A percentile compares a stretch with the other conserved stretches of the same genome.
phyloP scores from a whole-genome alignment of 2,329 filamentous ascomycete genomes.

The Microsporum audouinii region DNA sequence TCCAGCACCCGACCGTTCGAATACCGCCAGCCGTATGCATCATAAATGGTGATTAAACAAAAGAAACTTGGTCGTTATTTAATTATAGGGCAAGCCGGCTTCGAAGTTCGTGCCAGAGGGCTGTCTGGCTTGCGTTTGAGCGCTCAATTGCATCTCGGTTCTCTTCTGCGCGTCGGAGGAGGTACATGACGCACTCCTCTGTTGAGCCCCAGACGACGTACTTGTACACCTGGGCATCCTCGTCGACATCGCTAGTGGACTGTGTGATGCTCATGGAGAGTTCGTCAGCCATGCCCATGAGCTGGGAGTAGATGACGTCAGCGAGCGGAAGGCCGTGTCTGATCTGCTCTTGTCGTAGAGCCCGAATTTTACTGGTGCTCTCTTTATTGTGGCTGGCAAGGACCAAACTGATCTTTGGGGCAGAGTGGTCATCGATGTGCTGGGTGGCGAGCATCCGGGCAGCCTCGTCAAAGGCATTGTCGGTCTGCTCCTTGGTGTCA shows the following conservation, averaged over 20 bases:
- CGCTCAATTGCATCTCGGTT: conserved; percentile 54
- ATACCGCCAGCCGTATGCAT: background rate
- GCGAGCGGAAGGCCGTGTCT: conserved; percentile 34
- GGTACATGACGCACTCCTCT: conserved; percentile 49
- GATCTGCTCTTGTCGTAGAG: conserved; percentile 36
- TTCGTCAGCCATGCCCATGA: conserved; percentile 94
- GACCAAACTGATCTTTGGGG: conserved; percentile 41
- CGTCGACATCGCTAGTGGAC: conserved; percentile 19
- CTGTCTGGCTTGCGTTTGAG: conserved; percentile 21
- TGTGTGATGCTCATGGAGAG: conserved; percentile 54
- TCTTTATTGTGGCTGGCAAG: conserved; percentile 50
- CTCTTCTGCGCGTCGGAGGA: conserved; percentile 57
- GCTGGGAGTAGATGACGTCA: conserved; percentile 58
- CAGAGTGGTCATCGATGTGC: conserved; percentile 27
- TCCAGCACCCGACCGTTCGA: background rate
- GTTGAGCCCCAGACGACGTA: conserved; percentile 50
- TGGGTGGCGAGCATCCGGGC: conserved; percentile 45
- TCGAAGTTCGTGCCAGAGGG: conserved; percentile 15
- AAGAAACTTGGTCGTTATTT: background rate
- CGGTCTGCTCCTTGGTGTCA: conserved; percentile 38
- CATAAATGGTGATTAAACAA: background rate
- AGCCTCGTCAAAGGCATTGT: conserved; percentile 46
- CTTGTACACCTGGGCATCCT: conserved; percentile 44
- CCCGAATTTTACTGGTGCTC: conserved; percentile 43
- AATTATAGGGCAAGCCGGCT: conserved; percentile 6